Conservation (phyloP, 225 moss, liverwort and hornwort species). For the Lunularia cruciata region DNA sequence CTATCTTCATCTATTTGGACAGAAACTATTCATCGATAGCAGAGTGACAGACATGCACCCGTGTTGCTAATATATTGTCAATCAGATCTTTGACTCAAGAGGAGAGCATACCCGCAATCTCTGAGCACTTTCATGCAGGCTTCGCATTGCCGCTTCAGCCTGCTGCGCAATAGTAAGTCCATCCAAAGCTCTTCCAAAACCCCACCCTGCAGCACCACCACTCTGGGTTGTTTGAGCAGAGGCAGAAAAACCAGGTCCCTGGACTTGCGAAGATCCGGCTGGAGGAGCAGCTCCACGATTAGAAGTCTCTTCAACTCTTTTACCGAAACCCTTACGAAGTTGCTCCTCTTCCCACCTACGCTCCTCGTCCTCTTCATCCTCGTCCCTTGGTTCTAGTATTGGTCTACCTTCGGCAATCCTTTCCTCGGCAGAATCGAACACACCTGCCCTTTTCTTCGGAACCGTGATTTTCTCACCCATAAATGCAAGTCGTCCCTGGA, state of each 20-base stretch:
- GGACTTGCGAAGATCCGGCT: constrained; percentile 33
- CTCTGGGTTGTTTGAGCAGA: constrained; percentile 41
- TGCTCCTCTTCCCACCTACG: constrained; percentile 97
- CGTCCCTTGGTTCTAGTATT: constrained; percentile 58
- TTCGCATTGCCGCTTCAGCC: constrained; percentile 74
- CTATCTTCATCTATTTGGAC: no score
- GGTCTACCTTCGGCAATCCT: constrained; percentile 28
- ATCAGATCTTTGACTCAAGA: no score
- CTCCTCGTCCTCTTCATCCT: constrained; percentile 96
- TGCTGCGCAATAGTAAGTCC: constrained; percentile 66
- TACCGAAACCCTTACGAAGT: constrained; percentile 88
- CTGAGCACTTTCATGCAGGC: constrained; percentile 63
- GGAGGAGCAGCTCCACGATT: constrained; percentile 37
- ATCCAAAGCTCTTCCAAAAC: constrained; percentile 62
- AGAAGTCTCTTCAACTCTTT: constrained; percentile 79
- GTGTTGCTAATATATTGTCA: no score
- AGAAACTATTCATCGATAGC: no score
- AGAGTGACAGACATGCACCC: no score
- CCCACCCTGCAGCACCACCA: constrained; percentile 64
- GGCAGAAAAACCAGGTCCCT: constrained; percentile 30
- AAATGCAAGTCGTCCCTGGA: constrained; percentile 87
- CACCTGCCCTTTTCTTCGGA: constrained; percentile 64
- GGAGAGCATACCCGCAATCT: constrained; percentile 60
- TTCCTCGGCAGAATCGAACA: constrained; percentile 76
- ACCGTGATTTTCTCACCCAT: constrained; percentile 60